Evolutionary conservation across 345 rosid genomes (phyloP).

Genomic region (Populus euphratica): DNA sequence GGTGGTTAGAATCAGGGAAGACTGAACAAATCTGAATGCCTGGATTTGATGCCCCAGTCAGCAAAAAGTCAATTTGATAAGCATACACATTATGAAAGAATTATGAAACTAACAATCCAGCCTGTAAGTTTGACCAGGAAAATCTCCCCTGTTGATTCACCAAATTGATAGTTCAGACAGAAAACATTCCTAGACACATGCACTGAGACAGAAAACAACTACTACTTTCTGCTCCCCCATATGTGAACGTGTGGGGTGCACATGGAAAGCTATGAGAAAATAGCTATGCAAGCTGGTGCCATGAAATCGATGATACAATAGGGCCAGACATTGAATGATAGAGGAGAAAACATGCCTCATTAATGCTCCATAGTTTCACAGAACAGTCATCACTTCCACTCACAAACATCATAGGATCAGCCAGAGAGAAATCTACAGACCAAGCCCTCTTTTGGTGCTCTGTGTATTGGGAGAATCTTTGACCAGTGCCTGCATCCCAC

Average conservation of each 20-base stretch:
- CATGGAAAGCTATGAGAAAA: not conserved
- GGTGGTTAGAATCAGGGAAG: not conserved
- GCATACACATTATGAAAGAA: not conserved
- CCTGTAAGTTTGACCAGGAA: not conserved
- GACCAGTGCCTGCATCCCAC: slow-evolving; percentile 92
- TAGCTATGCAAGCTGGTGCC: not conserved
- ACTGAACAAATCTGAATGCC: not conserved
- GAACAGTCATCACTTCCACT: slow-evolving; percentile 96
- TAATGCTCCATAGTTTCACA: slow-evolving; percentile 85
- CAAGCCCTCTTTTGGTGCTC: slow-evolving; percentile 93
- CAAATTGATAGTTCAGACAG: not conserved
- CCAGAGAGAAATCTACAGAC: slow-evolving; percentile 88
- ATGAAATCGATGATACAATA: not conserved
- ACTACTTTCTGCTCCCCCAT: not conserved
- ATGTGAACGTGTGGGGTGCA: not conserved
- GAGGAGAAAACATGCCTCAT: slow-evolving; percentile 48
- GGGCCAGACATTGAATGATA: not conserved
- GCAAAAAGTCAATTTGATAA: not conserved
- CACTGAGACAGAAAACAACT: not conserved
- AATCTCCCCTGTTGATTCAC: not conserved
- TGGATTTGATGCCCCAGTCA: not conserved
- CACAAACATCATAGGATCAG: slow-evolving; percentile 70
- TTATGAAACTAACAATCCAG: too few relatives aligned
- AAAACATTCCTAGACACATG: not conserved
- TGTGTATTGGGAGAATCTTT: slow-evolving; percentile 54